Percentiles rank a stretch among this genome's conserved stretches.
phyloP scores from a whole-genome alignment of 148 eudicot genomes.

The Silene conica region DNA sequence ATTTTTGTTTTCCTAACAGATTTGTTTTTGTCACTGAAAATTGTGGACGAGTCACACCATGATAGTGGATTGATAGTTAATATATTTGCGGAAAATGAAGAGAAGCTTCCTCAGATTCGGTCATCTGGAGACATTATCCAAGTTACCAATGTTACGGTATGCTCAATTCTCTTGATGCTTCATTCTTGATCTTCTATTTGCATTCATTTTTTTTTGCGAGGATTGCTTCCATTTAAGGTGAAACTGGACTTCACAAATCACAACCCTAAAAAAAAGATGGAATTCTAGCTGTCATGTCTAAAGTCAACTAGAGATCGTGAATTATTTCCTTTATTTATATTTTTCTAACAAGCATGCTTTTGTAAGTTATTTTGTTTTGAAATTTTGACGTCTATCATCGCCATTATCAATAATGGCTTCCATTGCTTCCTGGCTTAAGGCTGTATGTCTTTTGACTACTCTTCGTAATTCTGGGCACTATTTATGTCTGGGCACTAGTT shows the following conservation, averaged over 20 bases:
- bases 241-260: neutral
- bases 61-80: slow-evolving; percentile 53
- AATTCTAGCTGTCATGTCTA: neutral
- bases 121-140: slow-evolving; percentile 62
- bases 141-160: slow-evolving; percentile 54
- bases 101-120: slow-evolving; percentile 60
- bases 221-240: neutral
- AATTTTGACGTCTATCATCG: neutral
- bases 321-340: neutral
- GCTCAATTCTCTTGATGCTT: neutral
- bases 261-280: neutral
- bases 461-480: no score
- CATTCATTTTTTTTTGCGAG: neutral
- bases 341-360: neutral
- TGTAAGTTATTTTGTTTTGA: neutral
- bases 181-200: neutral
- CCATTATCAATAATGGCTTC: no score
- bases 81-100: slow-evolving; percentile 57
- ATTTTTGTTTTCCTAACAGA: slow-evolving; percentile 39
- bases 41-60: slow-evolving; percentile 64
- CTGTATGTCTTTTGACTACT: no score
- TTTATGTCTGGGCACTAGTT: neutral
- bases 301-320: neutral
- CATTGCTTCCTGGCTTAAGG: no score
- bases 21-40: slow-evolving; percentile 50